These are phyloP conservation scores for Acacia melanoxylon DNA, from an alignment of 306 rosid species.

Conservation along the genomic window DNA sequence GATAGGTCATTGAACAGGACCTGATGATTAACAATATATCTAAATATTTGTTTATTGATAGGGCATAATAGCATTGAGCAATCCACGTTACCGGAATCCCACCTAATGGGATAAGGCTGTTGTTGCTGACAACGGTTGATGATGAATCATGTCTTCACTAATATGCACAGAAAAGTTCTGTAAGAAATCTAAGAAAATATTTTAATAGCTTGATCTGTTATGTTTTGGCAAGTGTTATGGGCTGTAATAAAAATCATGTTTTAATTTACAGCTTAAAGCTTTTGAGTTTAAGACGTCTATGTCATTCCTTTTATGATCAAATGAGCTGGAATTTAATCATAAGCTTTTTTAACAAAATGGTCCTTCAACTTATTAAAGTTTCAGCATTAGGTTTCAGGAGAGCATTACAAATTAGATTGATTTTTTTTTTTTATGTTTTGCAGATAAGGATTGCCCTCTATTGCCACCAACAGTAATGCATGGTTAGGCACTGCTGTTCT, in stretches of 20 bases:
- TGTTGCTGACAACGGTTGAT: too few relatives aligned
- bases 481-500: slow-evolving; percentile 76
- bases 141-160: not conserved
- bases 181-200: not conserved
- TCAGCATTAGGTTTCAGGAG: too few relatives aligned
- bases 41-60: too few relatives aligned
- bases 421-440: slow-evolving; percentile 20
- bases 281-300: not conserved
- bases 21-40: too few relatives aligned
- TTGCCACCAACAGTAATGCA: slow-evolving; percentile 72
- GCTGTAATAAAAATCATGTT: not conserved
- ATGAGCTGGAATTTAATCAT: not conserved
- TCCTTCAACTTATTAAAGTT: not conserved
- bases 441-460: slow-evolving; percentile 73
- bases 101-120: too few relatives aligned
- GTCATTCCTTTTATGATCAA: not conserved
- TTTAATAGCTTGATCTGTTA: not conserved
- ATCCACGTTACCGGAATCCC: too few relatives aligned
- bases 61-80: too few relatives aligned
- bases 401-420: not conserved
- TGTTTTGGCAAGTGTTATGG: not conserved
- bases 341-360: not conserved
- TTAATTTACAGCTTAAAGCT: not conserved
- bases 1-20: too few relatives aligned
- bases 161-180: not conserved